Conservation (phyloP, 345 rosid genomes). For the Boechera divaricarpa region DNA sequence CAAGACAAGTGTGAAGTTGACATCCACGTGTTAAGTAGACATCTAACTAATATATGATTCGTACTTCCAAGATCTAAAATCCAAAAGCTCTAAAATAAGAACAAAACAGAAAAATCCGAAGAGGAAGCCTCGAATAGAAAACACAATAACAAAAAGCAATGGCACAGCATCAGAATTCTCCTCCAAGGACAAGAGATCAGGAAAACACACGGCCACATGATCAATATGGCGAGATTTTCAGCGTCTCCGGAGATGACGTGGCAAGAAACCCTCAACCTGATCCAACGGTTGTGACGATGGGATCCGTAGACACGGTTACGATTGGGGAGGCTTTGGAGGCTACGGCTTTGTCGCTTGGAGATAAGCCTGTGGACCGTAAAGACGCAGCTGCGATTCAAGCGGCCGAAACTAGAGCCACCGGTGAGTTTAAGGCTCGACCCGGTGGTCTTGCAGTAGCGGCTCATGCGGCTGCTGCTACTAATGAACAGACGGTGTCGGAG, state of each 20-base stretch:
- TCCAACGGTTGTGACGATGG: constrained; percentile 29
- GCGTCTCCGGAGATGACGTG: constrained; percentile 47
- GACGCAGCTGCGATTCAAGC: constrained; percentile 64
- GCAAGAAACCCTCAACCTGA: constrained; percentile 35
- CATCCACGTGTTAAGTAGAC: constrained; percentile 30
- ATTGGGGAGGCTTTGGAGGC: constrained; percentile 67
- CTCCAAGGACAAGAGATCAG: constrained; percentile 5
- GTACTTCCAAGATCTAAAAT: constrained; percentile 26
- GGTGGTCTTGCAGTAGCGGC: constrained; percentile 57
- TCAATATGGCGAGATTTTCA: constrained; percentile 48
- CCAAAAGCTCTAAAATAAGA: neutral
- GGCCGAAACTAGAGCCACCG: constrained; percentile 57
- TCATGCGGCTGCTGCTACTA: constrained; percentile 53
- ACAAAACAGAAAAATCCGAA: neutral
- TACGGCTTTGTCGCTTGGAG: constrained; percentile 50
- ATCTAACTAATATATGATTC: neutral
- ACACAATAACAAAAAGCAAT: constrained; percentile 17
- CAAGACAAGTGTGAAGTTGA: neutral
- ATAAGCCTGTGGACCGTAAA: constrained; percentile 58
- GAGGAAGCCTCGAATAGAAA: neutral
- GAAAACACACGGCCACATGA: constrained; percentile 26
- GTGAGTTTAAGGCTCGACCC: constrained; percentile 31
- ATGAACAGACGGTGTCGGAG: constrained; percentile 35
- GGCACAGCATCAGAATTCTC: constrained; percentile 24
- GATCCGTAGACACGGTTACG: constrained; percentile 42